Percentiles rank a stretch among this genome's conserved stretches.
phyloP scores from a whole-genome alignment of 108 stramenopile species.

The Epithemia pelagica region DNA sequence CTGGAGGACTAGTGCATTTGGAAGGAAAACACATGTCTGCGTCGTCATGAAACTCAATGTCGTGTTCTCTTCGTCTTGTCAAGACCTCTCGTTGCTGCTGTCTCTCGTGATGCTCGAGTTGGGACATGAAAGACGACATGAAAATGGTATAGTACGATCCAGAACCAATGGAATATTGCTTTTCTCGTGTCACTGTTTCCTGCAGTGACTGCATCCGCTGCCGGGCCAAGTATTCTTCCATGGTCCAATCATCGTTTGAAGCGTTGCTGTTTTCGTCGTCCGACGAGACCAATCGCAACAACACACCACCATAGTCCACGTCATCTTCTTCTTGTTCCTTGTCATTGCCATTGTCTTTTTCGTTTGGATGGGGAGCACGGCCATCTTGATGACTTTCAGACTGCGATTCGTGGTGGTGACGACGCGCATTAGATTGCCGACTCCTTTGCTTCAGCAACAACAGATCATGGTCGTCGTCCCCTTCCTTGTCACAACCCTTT shows the following conservation, averaged over 20 bases:
- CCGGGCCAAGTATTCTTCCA: neutral
- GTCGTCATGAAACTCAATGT: neutral
- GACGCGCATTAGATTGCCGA: too few relatives aligned
- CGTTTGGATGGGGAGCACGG: neutral
- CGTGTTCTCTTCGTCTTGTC: neutral
- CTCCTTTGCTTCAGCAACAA: neutral
- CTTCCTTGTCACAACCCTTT: neutral
- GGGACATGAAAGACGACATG: neutral
- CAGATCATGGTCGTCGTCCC: neutral
- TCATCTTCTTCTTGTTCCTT: neutral
- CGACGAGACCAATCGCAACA: neutral
- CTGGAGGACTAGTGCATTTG: too few relatives aligned
- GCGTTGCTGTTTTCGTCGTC: neutral
- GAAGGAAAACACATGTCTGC: too few relatives aligned
- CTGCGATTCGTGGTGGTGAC: neutral
- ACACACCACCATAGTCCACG: neutral
- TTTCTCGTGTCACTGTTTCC: neutral
- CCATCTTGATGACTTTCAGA: neutral
- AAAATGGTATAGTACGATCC: neutral
- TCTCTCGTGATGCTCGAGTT: neutral
- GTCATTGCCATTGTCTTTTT: neutral
- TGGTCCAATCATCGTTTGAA: neutral
- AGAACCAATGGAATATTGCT: neutral
- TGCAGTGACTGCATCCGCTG: neutral
- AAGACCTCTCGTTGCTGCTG: neutral